Evolutionary conservation across 2,329 filamentous ascomycete species (phyloP).

Genomic region (Colletotrichum phormii): DNA sequence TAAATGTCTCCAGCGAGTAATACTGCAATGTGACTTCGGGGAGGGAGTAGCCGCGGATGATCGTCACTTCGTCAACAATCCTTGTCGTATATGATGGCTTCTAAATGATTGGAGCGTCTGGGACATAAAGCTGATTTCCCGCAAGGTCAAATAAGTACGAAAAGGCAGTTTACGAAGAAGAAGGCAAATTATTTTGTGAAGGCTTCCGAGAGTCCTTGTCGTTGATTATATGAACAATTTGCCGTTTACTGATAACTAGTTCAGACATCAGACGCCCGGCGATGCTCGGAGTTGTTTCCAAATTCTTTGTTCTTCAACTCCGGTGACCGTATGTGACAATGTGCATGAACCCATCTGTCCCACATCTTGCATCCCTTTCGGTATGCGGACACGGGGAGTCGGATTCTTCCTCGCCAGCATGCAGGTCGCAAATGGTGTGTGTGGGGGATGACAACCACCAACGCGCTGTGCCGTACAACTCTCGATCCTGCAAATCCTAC

Average conservation of each 20-base stretch:
- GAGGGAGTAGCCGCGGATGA: not conserved
- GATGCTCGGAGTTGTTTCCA: conserved; percentile 12
- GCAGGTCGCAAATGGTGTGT: conserved; percentile 14
- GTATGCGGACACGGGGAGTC: conserved; percentile 9
- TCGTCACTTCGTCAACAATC: not conserved
- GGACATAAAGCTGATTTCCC: no score
- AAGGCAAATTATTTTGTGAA: not conserved
- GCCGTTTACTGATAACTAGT: not conserved
- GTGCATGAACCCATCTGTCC: not conserved
- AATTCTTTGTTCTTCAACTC: not conserved
- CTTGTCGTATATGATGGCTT: not conserved
- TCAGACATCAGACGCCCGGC: not conserved
- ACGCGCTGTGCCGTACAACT: conserved; percentile 18
- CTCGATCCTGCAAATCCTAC: conserved; percentile 30
- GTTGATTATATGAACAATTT: not conserved
- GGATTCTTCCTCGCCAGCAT: not conserved
- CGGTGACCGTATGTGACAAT: not conserved
- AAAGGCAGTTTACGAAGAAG: not conserved
- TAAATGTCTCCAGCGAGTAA: not conserved
- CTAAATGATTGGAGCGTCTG: not conserved
- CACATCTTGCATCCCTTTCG: conserved; percentile 1
- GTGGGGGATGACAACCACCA: conserved; percentile 9
- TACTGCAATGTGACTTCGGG: no score
- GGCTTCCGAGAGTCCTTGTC: not conserved
- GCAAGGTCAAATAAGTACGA: not conserved